Evolutionary conservation across 192 early-diverging fungal species (phyloP).

Genomic region (Podochytrium sp.): DNA sequence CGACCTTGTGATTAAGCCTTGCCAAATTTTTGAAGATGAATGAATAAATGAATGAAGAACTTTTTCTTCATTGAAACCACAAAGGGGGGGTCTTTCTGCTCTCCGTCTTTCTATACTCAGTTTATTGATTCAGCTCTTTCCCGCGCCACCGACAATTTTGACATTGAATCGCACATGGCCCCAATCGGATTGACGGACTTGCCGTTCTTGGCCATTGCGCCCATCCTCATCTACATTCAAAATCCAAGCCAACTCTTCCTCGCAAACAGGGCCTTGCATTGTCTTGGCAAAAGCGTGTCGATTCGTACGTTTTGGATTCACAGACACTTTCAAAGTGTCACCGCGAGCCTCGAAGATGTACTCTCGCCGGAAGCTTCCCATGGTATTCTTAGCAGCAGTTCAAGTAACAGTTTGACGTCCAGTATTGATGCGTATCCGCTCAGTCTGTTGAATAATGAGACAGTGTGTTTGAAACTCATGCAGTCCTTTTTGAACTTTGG

Average conservation of each 20-base stretch:
- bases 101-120: background rate
- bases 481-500: background rate
- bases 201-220: background rate
- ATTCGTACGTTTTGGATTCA: conserved; percentile 5
- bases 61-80: background rate
- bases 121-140: background rate
- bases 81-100: background rate
- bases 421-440: conserved; percentile 8
- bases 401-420: background rate
- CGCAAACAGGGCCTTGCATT: background rate
- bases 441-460: background rate
- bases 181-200: conserved; percentile 7
- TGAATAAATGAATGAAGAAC: background rate
- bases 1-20: no score
- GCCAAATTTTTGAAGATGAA: no score
- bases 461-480: background rate
- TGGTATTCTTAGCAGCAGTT: background rate
- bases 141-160: background rate
- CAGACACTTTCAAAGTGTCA: background rate
- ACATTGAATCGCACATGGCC: background rate
- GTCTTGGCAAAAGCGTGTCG: background rate
- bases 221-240: conserved; percentile 3
- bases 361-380: background rate
- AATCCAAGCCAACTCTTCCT: background rate
- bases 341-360: background rate